Percentiles rank a stretch among this genome's conserved stretches.
These are phyloP conservation scores for Somion occarium DNA, from an alignment of 1,284 basidiomycete genomes.

Conservation along the genomic window DNA sequence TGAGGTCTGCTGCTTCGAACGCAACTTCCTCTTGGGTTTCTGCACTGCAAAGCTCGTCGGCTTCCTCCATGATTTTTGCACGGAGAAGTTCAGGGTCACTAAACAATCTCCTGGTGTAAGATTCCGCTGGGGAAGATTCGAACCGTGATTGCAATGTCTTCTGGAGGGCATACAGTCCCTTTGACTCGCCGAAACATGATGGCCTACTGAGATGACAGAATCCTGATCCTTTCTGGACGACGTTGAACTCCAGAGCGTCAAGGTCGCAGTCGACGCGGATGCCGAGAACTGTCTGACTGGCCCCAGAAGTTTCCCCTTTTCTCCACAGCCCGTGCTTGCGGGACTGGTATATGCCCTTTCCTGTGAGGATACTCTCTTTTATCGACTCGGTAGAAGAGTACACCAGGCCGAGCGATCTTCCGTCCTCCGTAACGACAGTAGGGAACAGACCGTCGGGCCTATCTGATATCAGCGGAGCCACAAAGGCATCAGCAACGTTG, in stretches of 20 bases:
- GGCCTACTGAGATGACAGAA: slow-evolving; percentile 90
- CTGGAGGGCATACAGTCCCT: slow-evolving; percentile 83
- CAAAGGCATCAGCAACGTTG: slow-evolving; percentile 83
- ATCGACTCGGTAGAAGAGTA: slow-evolving; percentile 94
- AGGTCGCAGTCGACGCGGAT: slow-evolving; percentile 91
- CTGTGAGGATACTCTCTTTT: slow-evolving; percentile 82
- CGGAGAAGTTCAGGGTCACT: slow-evolving; percentile 76
- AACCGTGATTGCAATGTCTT: slow-evolving; percentile 74
- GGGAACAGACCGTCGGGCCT: slow-evolving; percentile 91
- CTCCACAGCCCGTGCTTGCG: slow-evolving; percentile 96
- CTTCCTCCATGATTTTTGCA: slow-evolving; percentile 98
- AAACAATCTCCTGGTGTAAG: slow-evolving; percentile 91
- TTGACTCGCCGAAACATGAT: slow-evolving; percentile 83
- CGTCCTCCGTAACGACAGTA: slow-evolving; percentile 82
- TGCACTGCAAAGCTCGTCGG: slow-evolving; percentile 91
- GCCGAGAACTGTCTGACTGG: slow-evolving; percentile 83
- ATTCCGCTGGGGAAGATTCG: slow-evolving; percentile 79
- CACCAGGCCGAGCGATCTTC: slow-evolving; percentile 86
- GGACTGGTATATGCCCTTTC: slow-evolving; percentile 94
- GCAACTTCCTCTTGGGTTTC: slow-evolving; percentile 82
- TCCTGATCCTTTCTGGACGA: slow-evolving; percentile 85
- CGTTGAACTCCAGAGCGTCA: slow-evolving; percentile 89
- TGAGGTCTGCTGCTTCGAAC: slow-evolving; percentile 93
- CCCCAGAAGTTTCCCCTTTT: slow-evolving; percentile 95
- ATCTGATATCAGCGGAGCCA: slow-evolving; percentile 81